Conservation (phyloP, 179 eudicot genomes). For the Silene vulgaris region DNA sequence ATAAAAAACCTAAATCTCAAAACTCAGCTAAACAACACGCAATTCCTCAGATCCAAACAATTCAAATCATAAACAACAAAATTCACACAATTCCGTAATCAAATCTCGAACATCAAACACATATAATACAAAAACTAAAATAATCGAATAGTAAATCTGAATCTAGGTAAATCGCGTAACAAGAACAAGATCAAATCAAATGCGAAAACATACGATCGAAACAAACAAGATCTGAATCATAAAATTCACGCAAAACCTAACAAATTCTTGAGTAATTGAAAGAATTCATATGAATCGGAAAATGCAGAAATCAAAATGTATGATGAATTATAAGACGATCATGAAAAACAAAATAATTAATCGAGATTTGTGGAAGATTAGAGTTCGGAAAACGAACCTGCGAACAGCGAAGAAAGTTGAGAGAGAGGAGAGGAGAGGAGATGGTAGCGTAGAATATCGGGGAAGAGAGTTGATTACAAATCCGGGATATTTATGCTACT, state of each 20-base stretch:
- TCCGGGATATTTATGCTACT: constrained; percentile 3
- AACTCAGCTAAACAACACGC: not conserved
- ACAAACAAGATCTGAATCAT: not conserved
- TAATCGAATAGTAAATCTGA: constrained; percentile 2
- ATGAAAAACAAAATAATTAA: not conserved
- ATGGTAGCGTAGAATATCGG: constrained; percentile 26
- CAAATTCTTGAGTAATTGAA: not conserved
- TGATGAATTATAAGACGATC: not conserved
- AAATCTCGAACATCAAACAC: not conserved
- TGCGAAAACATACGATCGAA: not conserved
- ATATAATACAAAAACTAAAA: not conserved
- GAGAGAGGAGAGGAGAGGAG: constrained; percentile 3
- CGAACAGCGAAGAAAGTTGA: constrained; percentile 16
- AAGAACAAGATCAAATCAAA: constrained; percentile 6
- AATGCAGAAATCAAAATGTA: not conserved
- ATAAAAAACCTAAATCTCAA: not conserved
- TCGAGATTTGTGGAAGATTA: not conserved
- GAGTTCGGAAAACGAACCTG: constrained; percentile 23
- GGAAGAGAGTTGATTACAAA: not conserved
- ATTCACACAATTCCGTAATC: constrained; percentile 1
- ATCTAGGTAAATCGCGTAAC: constrained; percentile 9
- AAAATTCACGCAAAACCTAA: constrained; percentile 8
- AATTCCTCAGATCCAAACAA: constrained; percentile 14
- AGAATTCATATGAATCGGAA: not conserved
- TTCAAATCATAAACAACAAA: not conserved